Evolutionary conservation across 495 filamentous ascomycete genomes (phyloP).

Genomic region (Schizothecium vesticola): DNA sequence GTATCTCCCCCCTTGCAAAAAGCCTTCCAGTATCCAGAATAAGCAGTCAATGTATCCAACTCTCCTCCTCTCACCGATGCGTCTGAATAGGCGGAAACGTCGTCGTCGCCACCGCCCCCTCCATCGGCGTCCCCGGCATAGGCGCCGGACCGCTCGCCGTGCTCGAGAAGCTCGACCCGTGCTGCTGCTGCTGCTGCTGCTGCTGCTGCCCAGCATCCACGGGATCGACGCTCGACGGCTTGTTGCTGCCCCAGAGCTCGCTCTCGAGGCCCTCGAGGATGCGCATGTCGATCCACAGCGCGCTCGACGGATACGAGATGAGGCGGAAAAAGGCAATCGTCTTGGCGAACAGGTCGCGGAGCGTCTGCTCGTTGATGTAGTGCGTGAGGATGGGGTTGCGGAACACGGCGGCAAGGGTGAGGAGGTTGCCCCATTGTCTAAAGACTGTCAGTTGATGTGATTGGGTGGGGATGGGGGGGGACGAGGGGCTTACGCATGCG

Average conservation of each 20-base stretch:
- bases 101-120: background rate
- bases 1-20: too few species aligned
- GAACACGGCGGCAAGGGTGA: constrained; percentile 78
- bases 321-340: constrained; percentile 67
- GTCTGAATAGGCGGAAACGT: background rate
- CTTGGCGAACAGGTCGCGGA: constrained; percentile 50
- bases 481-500: constrained; percentile 76
- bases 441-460: background rate
- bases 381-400: constrained; percentile 49
- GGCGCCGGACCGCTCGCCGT: constrained; percentile 29
- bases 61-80: too few species aligned
- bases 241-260: constrained; percentile 35
- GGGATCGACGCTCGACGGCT: constrained; percentile 8
- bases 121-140: constrained; percentile 4
- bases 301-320: constrained; percentile 59
- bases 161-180: constrained; percentile 44
- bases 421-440: constrained; percentile 95
- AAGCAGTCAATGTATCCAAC: too few species aligned
- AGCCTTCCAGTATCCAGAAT: too few species aligned
- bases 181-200: background rate
- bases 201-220: constrained; percentile 6
- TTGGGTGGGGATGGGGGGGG: constrained; percentile 1
- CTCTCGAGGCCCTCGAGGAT: constrained; percentile 60
- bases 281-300: constrained; percentile 58
- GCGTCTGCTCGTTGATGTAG: constrained; percentile 44